Conservation (phyloP, 805 yeast genomes). For the Ogataea methanolica region DNA sequence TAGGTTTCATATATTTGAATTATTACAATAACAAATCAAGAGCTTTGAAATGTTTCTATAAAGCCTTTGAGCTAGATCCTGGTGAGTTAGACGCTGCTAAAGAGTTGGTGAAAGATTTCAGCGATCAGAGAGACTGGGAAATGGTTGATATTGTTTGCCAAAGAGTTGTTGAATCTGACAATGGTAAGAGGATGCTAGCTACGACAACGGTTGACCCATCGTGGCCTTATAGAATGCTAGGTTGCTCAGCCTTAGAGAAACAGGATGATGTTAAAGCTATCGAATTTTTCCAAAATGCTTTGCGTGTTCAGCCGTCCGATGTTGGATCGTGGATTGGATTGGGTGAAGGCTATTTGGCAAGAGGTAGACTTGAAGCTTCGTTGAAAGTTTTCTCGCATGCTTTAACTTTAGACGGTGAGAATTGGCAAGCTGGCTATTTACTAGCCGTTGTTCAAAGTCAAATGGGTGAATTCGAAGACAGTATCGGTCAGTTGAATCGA, state of each 20-base stretch:
- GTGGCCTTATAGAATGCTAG: constrained; percentile 91
- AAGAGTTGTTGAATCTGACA: constrained; percentile 60
- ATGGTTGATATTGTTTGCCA: constrained; percentile 71
- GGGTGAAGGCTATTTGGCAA: constrained; percentile 89
- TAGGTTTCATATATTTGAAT: constrained; percentile 69
- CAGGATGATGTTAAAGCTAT: constrained; percentile 77
- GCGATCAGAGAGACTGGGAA: constrained; percentile 73
- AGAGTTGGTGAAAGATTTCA: constrained; percentile 64
- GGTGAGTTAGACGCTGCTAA: constrained; percentile 73
- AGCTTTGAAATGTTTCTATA: constrained; percentile 82
- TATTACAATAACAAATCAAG: constrained; percentile 54
- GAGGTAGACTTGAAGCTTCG: constrained; percentile 87
- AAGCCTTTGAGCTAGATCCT: constrained; percentile 83
- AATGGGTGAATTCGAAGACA: constrained; percentile 61
- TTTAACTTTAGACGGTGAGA: constrained; percentile 43
- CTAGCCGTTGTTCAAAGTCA: constrained; percentile 61
- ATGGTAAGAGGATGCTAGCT: constrained; percentile 46
- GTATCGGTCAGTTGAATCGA: constrained; percentile 43
- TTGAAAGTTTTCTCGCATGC: constrained; percentile 75
- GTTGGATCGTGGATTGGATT: constrained; percentile 85
- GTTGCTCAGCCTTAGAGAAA: constrained; percentile 66
- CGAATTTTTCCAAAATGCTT: constrained; percentile 82
- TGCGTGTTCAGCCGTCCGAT: constrained; percentile 65
- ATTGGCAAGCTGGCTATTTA: constrained; percentile 63
- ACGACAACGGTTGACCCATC: constrained; percentile 33